Conservation (phyloP, 345 rosid genomes). For the Sisymbrium altissimum region DNA sequence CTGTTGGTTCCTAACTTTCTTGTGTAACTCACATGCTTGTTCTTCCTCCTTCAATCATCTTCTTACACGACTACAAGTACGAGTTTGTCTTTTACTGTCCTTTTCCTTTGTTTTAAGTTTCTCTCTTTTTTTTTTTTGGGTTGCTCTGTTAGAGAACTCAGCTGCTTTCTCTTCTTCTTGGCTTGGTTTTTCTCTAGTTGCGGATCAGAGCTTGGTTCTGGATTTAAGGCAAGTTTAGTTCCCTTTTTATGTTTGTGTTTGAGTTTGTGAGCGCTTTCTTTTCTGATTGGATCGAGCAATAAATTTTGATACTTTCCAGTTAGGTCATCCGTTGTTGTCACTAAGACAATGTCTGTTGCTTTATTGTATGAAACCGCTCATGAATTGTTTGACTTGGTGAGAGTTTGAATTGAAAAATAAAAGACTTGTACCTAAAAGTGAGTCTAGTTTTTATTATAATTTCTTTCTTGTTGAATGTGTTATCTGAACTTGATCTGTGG, state of each 20-base stretch:
- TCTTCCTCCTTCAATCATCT: slow-evolving; percentile 12
- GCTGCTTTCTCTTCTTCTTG: slow-evolving; percentile 16
- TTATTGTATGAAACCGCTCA: slow-evolving; percentile 40
- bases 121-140: too few relatives aligned
- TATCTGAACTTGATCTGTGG: slow-evolving; percentile 16
- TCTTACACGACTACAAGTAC: slow-evolving; percentile 14
- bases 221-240: slow-evolving; percentile 26
- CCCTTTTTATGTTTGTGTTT: background rate
- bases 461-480: slow-evolving; percentile 6
- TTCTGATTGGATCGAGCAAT: slow-evolving; percentile 24
- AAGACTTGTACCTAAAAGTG: background rate
- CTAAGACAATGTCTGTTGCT: slow-evolving; percentile 36
- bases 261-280: slow-evolving; percentile 12
- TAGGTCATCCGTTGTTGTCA: slow-evolving; percentile 36
- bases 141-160: slow-evolving; percentile 12
- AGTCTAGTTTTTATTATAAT: slow-evolving; percentile 6
- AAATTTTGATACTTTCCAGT: slow-evolving; percentile 18
- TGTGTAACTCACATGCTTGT: slow-evolving; percentile 27
- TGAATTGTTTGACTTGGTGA: slow-evolving; percentile 9
- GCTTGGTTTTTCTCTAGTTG: background rate
- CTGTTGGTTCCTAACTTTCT: slow-evolving; percentile 15
- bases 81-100: background rate
- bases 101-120: background rate
- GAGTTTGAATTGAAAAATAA: background rate
- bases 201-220: slow-evolving; percentile 30